These are phyloP conservation scores for Aureobasidium musti DNA, from an alignment of 2,329 filamentous ascomycete genomes.

Conservation along the genomic window DNA sequence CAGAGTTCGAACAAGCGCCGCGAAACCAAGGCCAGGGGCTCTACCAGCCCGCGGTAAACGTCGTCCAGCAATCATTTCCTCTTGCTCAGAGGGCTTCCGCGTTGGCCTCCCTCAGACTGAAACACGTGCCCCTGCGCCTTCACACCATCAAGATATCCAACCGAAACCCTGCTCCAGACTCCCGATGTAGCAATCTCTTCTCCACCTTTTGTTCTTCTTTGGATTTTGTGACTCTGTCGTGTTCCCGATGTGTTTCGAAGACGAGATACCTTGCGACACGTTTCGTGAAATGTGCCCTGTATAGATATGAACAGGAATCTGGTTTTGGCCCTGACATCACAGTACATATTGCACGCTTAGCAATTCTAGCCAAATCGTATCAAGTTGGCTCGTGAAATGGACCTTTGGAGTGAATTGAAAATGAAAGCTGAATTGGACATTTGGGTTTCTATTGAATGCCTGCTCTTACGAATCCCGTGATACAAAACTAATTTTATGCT, in stretches of 20 bases:
- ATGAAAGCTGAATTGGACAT: slow-evolving; percentile 13
- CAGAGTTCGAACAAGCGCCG: neutral
- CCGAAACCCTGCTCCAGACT: slow-evolving; percentile 1
- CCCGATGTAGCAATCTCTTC: neutral
- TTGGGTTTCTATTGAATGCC: slow-evolving; percentile 21
- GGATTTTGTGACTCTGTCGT: neutral
- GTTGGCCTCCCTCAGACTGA: slow-evolving; percentile 25
- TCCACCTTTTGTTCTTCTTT: neutral
- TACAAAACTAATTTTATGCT: slow-evolving; percentile 5
- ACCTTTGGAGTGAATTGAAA: neutral
- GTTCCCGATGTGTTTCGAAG: slow-evolving; percentile 12
- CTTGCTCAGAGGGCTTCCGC: slow-evolving; percentile 1
- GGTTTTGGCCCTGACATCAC: slow-evolving; percentile 1
- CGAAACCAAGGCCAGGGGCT: slow-evolving; percentile 12
- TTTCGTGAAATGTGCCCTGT: too few species aligned
- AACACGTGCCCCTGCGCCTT: slow-evolving; percentile 22
- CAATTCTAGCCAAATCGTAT: neutral
- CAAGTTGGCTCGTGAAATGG: neutral
- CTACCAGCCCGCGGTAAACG: neutral
- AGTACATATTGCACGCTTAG: neutral
- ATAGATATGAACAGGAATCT: neutral
- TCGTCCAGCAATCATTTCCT: slow-evolving; percentile 16
- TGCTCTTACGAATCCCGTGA: slow-evolving; percentile 16
- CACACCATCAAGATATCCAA: neutral
- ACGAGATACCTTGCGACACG: neutral